phyloP scores from a whole-genome alignment of 2,329 filamentous ascomycete genomes.

The Teratosphaeria epicoccoides region DNA sequence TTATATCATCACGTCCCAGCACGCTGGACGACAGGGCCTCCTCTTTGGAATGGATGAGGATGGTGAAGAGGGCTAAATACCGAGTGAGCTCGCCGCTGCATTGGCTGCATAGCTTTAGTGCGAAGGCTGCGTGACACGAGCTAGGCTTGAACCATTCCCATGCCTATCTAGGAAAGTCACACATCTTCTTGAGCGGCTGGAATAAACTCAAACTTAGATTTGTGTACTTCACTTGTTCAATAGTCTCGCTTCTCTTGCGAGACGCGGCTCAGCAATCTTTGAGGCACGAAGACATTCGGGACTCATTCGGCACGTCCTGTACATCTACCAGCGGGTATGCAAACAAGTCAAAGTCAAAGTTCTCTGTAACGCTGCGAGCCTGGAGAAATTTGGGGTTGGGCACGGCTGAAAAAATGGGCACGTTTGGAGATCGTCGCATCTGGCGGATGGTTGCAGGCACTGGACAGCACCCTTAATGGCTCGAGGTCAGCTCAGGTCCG shows the following conservation, averaged over 20 bases:
- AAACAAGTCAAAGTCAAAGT: background rate
- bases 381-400: background rate
- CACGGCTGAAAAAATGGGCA: background rate
- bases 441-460: background rate
- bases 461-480: background rate
- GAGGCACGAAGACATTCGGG: background rate
- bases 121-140: background rate
- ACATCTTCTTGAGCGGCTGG: background rate
- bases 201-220: background rate
- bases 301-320: background rate
- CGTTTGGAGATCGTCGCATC: background rate
- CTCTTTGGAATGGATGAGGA: background rate
- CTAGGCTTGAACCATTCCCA: background rate
- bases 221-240: too few species aligned
- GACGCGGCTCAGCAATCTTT: background rate
- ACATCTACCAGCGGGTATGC: background rate
- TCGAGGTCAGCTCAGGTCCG: background rate
- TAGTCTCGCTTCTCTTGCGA: too few species aligned
- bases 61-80: background rate
- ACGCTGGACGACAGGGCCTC: background rate
- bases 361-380: background rate
- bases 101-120: background rate
- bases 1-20: background rate
- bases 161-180: background rate
- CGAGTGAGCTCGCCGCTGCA: background rate